Base-by-base conservation (phyloP, 345 rosid genomes). In the Populus euphratica region DNA sequence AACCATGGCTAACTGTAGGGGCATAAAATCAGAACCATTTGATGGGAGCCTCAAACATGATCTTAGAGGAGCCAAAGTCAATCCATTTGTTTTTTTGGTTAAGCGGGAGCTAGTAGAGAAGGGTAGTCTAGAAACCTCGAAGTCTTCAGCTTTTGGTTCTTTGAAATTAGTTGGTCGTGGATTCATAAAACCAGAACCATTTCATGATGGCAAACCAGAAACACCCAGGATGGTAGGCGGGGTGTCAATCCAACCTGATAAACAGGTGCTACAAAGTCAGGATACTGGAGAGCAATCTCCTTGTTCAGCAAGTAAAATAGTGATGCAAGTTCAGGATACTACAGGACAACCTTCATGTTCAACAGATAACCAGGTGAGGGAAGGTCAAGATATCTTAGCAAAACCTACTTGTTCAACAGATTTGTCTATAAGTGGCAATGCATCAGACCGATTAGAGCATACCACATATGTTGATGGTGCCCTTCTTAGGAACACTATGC, bases 11-110 rank as follows among this genome's bases (percentile, higher is more conserved):
- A 82, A 75, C 54, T 76, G 81, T 10, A 78, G 81, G 73, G 77
- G 70, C 69, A 87, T 94, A 35, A 94, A 92, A 83, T 73, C 87
- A 49, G 97, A 94, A 84, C 88, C 87, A 8, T 44, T 73, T 78
- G 92, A 92, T 74, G 93, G 85, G 78, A 76, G 72, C 73, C 61
- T 59, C 74, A 83, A 69, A 70, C 68, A 39, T 78, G 83, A 77
- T 77, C 76, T 71, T 38, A 63, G 61, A 63, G 83, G 35, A 12
- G 73, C 73, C 77, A 71, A 73, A 59, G 73, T 70, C 27, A 79
- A 20, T 75, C 70, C 82, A 49, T 29, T 9, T 23, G 75, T 62
- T 47, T 2, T 63, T 21, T 74, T 75, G 64, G 78, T 76, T 36
- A 94, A 92, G 84, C 74, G 25, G 50, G 97, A 91, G 83, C 69